Percentiles rank a stretch among this genome's conserved stretches.
Evolutionary conservation across 1,284 basidiomycete genomes (phyloP).

Genomic region (Naganishia cerealis): DNA sequence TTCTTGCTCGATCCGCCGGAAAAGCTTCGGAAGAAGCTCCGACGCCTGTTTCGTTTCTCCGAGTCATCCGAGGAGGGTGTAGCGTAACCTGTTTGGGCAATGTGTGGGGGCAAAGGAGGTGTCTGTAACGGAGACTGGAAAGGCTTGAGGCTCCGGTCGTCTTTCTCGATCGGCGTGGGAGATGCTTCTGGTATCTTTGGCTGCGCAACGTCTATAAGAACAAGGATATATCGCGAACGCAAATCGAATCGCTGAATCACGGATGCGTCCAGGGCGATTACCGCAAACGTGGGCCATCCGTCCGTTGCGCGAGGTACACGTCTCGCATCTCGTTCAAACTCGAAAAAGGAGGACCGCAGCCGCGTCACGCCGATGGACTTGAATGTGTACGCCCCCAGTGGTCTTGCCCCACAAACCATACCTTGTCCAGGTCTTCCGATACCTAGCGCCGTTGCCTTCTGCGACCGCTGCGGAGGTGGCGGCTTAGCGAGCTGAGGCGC

Average conservation of each 20-base stretch:
- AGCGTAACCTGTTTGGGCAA: background rate
- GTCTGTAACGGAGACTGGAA: background rate
- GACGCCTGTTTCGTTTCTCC: slow-evolving; percentile 18
- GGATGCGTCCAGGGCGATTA: background rate
- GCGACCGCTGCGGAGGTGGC: background rate
- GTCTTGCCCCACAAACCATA: background rate
- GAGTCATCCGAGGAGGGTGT: background rate
- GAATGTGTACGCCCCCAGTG: background rate
- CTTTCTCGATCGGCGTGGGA: background rate
- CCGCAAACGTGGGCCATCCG: background rate
- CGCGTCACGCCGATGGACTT: background rate
- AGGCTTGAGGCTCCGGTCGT: background rate
- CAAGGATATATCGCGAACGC: slow-evolving; percentile 3
- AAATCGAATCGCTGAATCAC: background rate
- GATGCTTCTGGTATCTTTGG: background rate
- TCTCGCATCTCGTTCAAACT: slow-evolving; percentile 5
- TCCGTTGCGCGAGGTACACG: background rate
- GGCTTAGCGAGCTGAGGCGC: background rate
- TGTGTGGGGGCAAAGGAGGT: background rate
- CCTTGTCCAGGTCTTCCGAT: slow-evolving; percentile 6
- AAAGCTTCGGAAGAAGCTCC: slow-evolving; percentile 27
- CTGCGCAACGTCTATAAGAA: background rate
- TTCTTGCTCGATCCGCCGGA: slow-evolving; percentile 24
- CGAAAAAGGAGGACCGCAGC: slow-evolving; percentile 3
- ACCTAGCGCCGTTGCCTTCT: background rate